phyloP scores from a whole-genome alignment of 352 stramenopile species.

The Globisporangium camurandrum region DNA sequence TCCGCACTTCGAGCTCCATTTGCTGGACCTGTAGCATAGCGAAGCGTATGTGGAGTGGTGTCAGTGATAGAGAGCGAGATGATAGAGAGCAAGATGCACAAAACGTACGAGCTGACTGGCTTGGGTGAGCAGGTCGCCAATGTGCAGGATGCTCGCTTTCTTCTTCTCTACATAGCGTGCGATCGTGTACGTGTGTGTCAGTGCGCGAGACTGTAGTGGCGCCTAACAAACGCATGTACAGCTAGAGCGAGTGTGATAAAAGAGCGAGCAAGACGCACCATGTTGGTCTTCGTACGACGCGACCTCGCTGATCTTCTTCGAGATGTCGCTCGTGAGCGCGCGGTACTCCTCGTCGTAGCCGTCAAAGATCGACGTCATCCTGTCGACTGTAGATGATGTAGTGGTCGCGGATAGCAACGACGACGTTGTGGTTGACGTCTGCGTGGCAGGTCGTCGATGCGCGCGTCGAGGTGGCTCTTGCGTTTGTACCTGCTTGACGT shows the following conservation, averaged over 20 bases:
- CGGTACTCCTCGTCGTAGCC: conserved; percentile 87
- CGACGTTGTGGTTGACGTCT: background rate
- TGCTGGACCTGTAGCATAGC: conserved; percentile 58
- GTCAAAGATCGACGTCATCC: conserved; percentile 87
- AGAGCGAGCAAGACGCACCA: conserved; percentile 20
- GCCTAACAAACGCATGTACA: too few species aligned
- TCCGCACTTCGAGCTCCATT: conserved; percentile 85
- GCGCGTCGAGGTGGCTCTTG: too few species aligned
- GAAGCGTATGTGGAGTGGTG: background rate
- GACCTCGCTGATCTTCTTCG: conserved; percentile 84
- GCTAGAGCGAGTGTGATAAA: too few species aligned
- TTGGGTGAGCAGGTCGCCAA: conserved; percentile 73
- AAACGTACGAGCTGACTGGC: conserved; percentile 63
- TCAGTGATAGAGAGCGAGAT: background rate
- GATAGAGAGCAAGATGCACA: background rate
- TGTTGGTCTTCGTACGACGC: conserved; percentile 79
- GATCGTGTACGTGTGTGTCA: too few species aligned
- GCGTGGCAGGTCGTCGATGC: background rate
- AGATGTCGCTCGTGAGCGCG: conserved; percentile 78
- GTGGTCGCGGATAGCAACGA: too few species aligned
- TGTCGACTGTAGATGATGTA: too few species aligned
- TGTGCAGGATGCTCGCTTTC: conserved; percentile 75
- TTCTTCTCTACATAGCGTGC: conserved; percentile 87
- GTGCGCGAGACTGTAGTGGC: too few species aligned
- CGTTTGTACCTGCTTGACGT: too few species aligned